A percentile compares a stretch with the other conserved stretches of the same genome.
Evolutionary conservation across 192 early-diverging fungal genomes (phyloP).

Genomic region (Rhizophagus clarus): DNA sequence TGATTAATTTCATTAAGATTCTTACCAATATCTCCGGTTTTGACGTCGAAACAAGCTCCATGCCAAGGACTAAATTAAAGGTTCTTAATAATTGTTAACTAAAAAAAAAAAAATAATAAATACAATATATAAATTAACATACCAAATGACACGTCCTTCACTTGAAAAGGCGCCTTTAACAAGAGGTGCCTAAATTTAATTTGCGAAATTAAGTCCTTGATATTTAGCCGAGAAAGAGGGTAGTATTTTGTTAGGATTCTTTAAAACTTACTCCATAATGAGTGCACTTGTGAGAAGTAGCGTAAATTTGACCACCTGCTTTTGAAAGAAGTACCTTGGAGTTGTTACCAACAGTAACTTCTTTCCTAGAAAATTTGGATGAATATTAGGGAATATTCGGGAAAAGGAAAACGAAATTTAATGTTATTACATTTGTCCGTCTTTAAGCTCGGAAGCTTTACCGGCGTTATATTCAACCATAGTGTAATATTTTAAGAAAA

Average conservation of each 20-base stretch:
- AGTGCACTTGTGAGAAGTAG: slow-evolving; percentile 39
- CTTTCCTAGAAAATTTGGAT: slow-evolving; percentile 31
- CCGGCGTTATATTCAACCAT: background rate
- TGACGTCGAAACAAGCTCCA: slow-evolving; percentile 43
- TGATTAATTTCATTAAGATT: background rate
- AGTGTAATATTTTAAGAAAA: background rate
- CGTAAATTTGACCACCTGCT: slow-evolving; percentile 34
- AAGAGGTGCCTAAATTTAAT: slow-evolving; percentile 26
- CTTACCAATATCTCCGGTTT: slow-evolving; percentile 45
- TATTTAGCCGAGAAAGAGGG: background rate
- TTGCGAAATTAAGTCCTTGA: background rate
- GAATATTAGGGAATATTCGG: background rate
- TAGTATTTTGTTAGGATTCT: background rate
- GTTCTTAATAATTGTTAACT: background rate
- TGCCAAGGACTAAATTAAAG: slow-evolving; percentile 40
- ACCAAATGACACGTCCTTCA: slow-evolving; percentile 42
- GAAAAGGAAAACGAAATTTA: background rate
- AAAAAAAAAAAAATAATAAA: background rate
- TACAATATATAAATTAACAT: background rate
- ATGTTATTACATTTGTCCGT: background rate
- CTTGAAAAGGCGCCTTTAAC: slow-evolving; percentile 28
- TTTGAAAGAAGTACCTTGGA: slow-evolving; percentile 26
- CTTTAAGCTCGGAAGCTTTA: background rate
- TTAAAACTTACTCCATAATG: slow-evolving; percentile 36
- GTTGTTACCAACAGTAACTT: slow-evolving; percentile 24